phyloP scores from a whole-genome alignment of 768 basidiomycete species.

The Psilocybe sp. region DNA sequence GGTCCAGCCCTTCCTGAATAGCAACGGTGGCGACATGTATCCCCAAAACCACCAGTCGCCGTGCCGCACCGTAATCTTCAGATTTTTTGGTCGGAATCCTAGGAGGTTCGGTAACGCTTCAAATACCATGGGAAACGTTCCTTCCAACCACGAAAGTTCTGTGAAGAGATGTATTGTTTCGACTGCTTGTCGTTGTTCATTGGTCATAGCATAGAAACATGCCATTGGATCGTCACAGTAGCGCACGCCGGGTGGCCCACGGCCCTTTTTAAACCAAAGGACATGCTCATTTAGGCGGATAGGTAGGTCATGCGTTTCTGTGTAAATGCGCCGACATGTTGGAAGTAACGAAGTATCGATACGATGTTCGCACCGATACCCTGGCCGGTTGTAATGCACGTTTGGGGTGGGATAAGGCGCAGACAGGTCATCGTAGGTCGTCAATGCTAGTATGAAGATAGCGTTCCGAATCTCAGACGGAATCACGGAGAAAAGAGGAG shows the following conservation, averaged over 20 bases:
- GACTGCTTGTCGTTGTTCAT: conserved; percentile 3
- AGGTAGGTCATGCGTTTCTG: conserved; percentile 6
- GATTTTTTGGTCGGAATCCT: not conserved
- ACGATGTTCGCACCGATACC: conserved; percentile 3
- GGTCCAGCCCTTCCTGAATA: too few relatives aligned
- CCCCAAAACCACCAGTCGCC: conserved; percentile 3
- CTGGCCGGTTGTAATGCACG: not conserved
- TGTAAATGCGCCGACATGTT: conserved; percentile 4
- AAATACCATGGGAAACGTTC: not conserved
- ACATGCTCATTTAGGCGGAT: conserved; percentile 6
- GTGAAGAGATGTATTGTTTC: not conserved
- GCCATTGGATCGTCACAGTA: not conserved
- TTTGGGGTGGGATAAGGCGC: not conserved
- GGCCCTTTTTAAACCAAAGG: conserved; percentile 1
- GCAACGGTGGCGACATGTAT: too few relatives aligned
- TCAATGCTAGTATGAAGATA: conserved; percentile 1
- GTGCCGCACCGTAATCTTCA: conserved; percentile 6
- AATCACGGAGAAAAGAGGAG: not conserved
- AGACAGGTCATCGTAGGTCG: conserved; percentile 5
- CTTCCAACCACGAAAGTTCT: not conserved
- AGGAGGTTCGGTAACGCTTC: not conserved
- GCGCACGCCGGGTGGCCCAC: not conserved
- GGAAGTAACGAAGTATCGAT: not conserved
- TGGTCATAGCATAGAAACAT: not conserved
- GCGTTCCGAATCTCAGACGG: conserved; percentile 3